A percentile compares a stretch with the other conserved stretches of the same genome.
Evolutionary conservation across 108 stramenopile species (phyloP).

Genomic region (Nitzschia putrida): DNA sequence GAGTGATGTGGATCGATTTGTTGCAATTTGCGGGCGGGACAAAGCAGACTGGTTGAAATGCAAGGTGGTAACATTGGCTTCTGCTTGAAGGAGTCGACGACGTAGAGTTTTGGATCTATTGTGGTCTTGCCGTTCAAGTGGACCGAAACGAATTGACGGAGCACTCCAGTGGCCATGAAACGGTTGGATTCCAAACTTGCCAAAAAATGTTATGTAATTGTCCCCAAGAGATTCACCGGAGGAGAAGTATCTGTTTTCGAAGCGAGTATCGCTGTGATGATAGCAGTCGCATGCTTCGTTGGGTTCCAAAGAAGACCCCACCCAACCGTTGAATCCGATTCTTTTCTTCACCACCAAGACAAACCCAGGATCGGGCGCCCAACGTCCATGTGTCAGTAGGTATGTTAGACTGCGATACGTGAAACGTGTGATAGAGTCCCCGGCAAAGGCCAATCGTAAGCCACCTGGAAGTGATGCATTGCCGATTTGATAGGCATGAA

Average conservation of each 20-base stretch:
- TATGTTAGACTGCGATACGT: constrained; percentile 40
- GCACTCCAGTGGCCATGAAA: constrained; percentile 20
- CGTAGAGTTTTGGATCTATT: no score
- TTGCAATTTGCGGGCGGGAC: background rate
- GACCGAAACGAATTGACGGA: no score
- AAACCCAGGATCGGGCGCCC: background rate
- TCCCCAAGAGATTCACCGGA: background rate
- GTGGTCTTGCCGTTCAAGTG: no score
- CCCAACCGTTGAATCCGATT: constrained; percentile 35
- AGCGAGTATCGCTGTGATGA: no score
- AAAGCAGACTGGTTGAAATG: no score
- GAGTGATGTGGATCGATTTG: background rate
- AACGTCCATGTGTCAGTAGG: constrained; percentile 19
- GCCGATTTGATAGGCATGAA: no score
- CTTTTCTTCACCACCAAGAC: background rate
- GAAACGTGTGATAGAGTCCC: constrained; percentile 46
- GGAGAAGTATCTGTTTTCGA: background rate
- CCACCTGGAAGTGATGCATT: no score
- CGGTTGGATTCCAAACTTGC: constrained; percentile 26
- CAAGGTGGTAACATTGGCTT: no score
- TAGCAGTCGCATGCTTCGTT: constrained; percentile 42
- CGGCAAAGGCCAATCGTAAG: constrained; percentile 34
- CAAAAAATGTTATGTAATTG: constrained; percentile 23
- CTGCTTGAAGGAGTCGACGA: no score
- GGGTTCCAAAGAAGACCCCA: constrained; percentile 32